Percentiles rank a stretch among this genome's conserved stretches.
phyloP scores from a whole-genome alignment of 441 rosid genomes.

The Populus hybrid region DNA sequence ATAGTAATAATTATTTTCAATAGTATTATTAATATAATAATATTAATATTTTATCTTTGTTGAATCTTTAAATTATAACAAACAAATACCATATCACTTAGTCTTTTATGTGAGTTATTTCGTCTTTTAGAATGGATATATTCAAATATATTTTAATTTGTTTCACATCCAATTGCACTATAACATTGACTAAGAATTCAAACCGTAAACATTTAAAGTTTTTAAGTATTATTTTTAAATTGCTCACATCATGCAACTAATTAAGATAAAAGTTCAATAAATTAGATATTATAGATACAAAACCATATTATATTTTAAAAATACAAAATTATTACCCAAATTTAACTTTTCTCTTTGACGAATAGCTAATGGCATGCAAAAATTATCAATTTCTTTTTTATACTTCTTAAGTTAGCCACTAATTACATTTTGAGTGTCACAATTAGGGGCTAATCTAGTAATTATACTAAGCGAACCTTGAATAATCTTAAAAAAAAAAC shows the following conservation, averaged over 20 bases:
- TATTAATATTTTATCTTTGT: background rate
- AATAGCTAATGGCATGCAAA: background rate
- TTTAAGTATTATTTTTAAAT: background rate
- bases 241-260: background rate
- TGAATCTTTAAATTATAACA: background rate
- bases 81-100: constrained; percentile 1
- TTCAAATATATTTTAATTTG: constrained; percentile 10
- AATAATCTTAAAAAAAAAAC: background rate
- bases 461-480: background rate
- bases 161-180: background rate
- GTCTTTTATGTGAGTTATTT: background rate
- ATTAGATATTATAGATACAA: background rate
- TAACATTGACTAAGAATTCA: background rate
- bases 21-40: background rate
- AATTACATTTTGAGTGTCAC: background rate
- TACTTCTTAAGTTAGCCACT: background rate
- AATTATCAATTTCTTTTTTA: background rate
- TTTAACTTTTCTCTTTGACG: too few species aligned
- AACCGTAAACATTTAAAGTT: background rate
- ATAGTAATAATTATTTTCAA: background rate
- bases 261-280: background rate
- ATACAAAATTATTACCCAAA: background rate
- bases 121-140: background rate
- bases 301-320: background rate
- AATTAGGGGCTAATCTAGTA: background rate